Evolutionary conservation across 257 asterid genomes (phyloP), one percentile per base, ranked within the genome.

Genomic region (Catharanthus roseus): DNA sequence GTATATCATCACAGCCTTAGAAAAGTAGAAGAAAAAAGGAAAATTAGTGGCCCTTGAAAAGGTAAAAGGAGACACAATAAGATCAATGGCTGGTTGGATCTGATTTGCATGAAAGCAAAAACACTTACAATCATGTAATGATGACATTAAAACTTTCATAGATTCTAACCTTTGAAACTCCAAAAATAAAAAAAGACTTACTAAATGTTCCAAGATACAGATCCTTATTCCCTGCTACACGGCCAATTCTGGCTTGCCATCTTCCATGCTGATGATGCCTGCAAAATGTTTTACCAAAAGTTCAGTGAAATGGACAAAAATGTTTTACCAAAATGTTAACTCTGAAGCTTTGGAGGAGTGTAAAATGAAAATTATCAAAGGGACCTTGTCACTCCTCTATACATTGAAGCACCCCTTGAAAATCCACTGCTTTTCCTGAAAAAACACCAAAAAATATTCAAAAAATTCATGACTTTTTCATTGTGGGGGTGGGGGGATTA

Each of bases 201-300:
- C 88, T 77, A 29, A 84, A 84, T 9, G 88, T 84, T 34, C 88
- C 88, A 19, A 84, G 88, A 79, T 84, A 84, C 31, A 84, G 83
- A 75, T 84, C 88, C 57, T 84, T 84, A 75, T 84, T 84, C 39
- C 88, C 88, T 0, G 88, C 82, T 67, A 84, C 88, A 49, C 88
- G 83, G 56, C 88, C 88, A 23, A 84, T 84, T 65, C 88, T 66
- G 6, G 88, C 88, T 62, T 84, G 86, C 88, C 88, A 84, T 60
- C 86, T 75, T 72, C 88, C 88, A 75, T 84, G 88, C 16, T 84
- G 88, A 79, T 84, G 88, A 57, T 81, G 88, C 86, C 88, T 84
- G 21, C 2, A 26, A 2, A n/a, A 21, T 39, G 55, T 49, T 72
- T 65, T 8, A 50, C n/a, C n/a, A n/a, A n/a, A n/a, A n/a, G n/a